Evolutionary conservation across 2,329 filamentous ascomycete species (phyloP), one percentile per base, ranked within the genome.

Genomic region (Talaromyces funiculosus): DNA sequence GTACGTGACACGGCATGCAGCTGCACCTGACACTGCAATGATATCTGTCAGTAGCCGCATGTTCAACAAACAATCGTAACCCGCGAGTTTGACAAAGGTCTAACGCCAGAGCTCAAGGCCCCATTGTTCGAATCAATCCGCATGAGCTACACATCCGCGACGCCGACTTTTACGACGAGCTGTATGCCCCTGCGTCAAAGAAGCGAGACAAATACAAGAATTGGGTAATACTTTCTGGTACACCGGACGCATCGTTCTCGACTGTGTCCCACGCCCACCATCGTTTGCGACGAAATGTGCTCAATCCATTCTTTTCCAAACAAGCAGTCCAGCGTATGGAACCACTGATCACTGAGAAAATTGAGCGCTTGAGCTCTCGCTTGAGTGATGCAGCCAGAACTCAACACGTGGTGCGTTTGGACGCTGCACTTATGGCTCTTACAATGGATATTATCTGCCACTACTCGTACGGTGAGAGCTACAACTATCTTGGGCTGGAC

Each of bases 361-460:
- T 74, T 1, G 65, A 69, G 6, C 66, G 68, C 38, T 66, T 76
- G 8, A 67, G 67, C 18, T 59, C 29, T 1, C 67, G 68, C 5
- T 67, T 72, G 18, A 66, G 66, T 20, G 57, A 65, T 8, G 67
- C 67, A 4, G 62, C 42, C 10, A 64, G 43, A 60, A 35, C 56
- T 61, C 37, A 53, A 2, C 51, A 61, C 0, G 67, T 71, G 7
- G 61, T 72, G 1, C 60, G 61, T 10, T 49, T 73, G 6, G 64
- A 68, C 49, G 63, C 65, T 0, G 70, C 68, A 6, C 72, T 68
- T 31, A 67, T 66, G 10, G 68, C 68, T 7, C 62, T 74, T 20
- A 73, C 71, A 3, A 67, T 68, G 20, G 75, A 78, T 61, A 69
- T 76, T 12, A 74, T 75, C 59, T 72, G 69, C 0, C 65, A 74